Conservation (phyloP, 306 rosid species). For the Cucumis sativus region Cucumber_9930_V3 NC_026656.2:11160001-11160500, state of each 20-base stretch:
- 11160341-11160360: not conserved
- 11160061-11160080: slow-evolving; percentile 38
- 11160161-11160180: slow-evolving; percentile 66
- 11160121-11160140: slow-evolving; percentile 62
- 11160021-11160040: not conserved
- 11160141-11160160: slow-evolving; percentile 51
- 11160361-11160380: slow-evolving; percentile 11
- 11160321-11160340: not conserved
- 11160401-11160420: not conserved
- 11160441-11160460: slow-evolving; percentile 15
- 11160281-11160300: not conserved
- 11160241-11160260: slow-evolving; percentile 92
- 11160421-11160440: slow-evolving; percentile 8
- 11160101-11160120: slow-evolving; percentile 67
- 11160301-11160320: not conserved
- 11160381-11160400: slow-evolving; percentile 15
- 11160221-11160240: slow-evolving; percentile 68
- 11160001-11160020: no score
- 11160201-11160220: slow-evolving; percentile 90
- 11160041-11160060: slow-evolving; percentile 31
- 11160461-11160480: slow-evolving; percentile 12
- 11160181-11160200: slow-evolving; percentile 97
- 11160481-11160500: slow-evolving; percentile 10
- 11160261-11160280: slow-evolving; percentile 78
- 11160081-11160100: slow-evolving; percentile 79